Conservation (phyloP, 2,329 filamentous ascomycete species). For the Aspergillus carbonarius region DNA sequence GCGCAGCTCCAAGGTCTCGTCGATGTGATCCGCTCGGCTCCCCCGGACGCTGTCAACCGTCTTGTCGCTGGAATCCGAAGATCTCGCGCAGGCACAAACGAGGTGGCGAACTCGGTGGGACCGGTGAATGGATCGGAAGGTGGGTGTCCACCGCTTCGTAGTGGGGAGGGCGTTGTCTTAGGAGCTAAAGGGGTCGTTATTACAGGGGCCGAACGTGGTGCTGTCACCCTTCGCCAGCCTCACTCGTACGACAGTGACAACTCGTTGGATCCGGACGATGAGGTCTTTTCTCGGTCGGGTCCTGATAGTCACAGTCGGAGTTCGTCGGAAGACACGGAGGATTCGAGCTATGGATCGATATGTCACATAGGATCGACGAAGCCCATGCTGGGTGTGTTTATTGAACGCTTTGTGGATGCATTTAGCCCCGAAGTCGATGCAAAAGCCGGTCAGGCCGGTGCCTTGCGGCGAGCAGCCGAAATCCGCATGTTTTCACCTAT, state of each 20-base stretch:
- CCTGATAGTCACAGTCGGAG: constrained; percentile 7
- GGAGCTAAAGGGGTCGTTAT: background rate
- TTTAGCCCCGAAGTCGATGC: constrained; percentile 40
- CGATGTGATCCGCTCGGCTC: constrained; percentile 35
- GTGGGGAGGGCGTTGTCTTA: background rate
- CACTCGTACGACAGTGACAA: constrained; percentile 9
- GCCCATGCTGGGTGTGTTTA: constrained; percentile 36
- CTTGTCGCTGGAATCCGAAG: constrained; percentile 32
- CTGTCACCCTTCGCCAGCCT: background rate
- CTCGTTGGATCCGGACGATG: constrained; percentile 15
- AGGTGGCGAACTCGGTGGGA: constrained; percentile 17
- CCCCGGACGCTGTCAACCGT: constrained; percentile 31
- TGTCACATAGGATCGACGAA: constrained; percentile 22
- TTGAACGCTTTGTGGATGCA: constrained; percentile 41
- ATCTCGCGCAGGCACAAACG: constrained; percentile 20
- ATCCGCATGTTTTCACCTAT: constrained; percentile 44
- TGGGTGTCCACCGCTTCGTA: constrained; percentile 7
- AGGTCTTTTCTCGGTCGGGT: background rate
- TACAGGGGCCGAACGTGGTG: background rate
- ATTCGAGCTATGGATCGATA: constrained; percentile 24
- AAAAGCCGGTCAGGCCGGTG: constrained; percentile 36
- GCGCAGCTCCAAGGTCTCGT: constrained; percentile 35
- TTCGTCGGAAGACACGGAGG: constrained; percentile 24
- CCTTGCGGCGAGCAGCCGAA: constrained; percentile 36
- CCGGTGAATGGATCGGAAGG: constrained; percentile 28